Evolutionary conservation across 306 rosid genomes (phyloP), one percentile per base, ranked within the genome.

Genomic region (Urtica urens): DNA sequence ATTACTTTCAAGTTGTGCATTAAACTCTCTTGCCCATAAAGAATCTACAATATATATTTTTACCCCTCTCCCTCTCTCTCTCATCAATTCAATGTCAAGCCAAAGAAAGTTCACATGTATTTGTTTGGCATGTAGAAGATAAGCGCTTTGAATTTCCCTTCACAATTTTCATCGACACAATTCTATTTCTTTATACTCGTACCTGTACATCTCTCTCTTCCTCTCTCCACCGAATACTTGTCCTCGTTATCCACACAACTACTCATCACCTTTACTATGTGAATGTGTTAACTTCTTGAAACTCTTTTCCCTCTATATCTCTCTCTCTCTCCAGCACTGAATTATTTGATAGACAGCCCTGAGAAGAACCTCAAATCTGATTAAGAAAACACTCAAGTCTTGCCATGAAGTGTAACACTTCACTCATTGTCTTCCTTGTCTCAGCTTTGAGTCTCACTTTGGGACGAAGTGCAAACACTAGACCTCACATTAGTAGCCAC

Each of bases 51-150:
- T 62, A 74, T 69, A 62, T 21, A 2, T 21, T 65, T 10, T 46
- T 1, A 1, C 57, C 43, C 29, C 46, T 37, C 42, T 5, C 67
- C 5, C 7, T 59, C 49, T 51, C 49, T 53, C 49, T 80, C 93
- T 85, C 93, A 81, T 40, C 62, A 61, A 42, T 9, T 14, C 66
- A 76, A 69, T 50, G 46, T 58, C 71, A 66, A 53, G 79, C 82
- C 95, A 85, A 85, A 73, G 37, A 46, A 78, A 80, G 66, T 73
- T 85, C 95, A 85, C 95, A 78, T 81, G 95, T 66, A 77, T 71
- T 69, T 73, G 95, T 85, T 78, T 81, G 48, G 64, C 34, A 65
- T 66, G 84, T 49, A 69, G 68, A 63, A 65, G 53, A 60, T 69
- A 66, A 70, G 65, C 30, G 71, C 39, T 73, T 3, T 35, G n/a